Percentiles rank a stretch among this genome's conserved stretches.
phyloP scores from a whole-genome alignment of 169 alveolate species.

The Eimeria sp. region DNA sequence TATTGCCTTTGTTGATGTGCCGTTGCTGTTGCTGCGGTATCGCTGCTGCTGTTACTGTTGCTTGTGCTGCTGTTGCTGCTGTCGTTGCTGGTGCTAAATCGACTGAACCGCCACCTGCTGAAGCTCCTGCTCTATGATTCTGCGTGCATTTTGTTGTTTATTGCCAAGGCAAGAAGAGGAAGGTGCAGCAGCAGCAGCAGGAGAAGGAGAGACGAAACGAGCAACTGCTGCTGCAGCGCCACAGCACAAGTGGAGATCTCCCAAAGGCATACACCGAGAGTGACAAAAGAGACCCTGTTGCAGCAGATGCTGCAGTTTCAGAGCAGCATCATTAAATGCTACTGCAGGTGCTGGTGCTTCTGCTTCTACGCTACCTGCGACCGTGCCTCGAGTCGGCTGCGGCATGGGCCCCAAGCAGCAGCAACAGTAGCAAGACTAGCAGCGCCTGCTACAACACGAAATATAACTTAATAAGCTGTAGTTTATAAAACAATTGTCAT shows the following conservation, averaged over 20 bases:
- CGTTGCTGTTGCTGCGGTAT: background rate
- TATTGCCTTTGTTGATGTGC: background rate
- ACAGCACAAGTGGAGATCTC: background rate
- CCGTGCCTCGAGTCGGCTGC: no score
- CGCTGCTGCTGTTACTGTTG: background rate
- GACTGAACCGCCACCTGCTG: background rate
- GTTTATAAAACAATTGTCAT: background rate
- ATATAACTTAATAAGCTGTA: background rate
- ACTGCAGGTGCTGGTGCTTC: no score
- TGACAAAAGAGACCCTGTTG: background rate
- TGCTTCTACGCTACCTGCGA: no score
- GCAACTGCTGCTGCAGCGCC: background rate
- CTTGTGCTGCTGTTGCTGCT: background rate
- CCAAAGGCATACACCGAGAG: background rate
- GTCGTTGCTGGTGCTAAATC: background rate
- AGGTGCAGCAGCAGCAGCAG: constrained; percentile 21
- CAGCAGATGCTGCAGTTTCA: background rate
- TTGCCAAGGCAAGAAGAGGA: background rate
- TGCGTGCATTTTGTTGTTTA: background rate
- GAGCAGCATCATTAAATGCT: no score
- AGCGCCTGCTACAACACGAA: background rate
- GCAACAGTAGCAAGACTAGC: background rate
- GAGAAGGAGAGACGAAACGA: background rate
- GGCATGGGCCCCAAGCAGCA: no score
- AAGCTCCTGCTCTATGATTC: background rate